Conservation (phyloP, 2,329 filamentous ascomycete species). For the Cladosporium sp. region DNA sequence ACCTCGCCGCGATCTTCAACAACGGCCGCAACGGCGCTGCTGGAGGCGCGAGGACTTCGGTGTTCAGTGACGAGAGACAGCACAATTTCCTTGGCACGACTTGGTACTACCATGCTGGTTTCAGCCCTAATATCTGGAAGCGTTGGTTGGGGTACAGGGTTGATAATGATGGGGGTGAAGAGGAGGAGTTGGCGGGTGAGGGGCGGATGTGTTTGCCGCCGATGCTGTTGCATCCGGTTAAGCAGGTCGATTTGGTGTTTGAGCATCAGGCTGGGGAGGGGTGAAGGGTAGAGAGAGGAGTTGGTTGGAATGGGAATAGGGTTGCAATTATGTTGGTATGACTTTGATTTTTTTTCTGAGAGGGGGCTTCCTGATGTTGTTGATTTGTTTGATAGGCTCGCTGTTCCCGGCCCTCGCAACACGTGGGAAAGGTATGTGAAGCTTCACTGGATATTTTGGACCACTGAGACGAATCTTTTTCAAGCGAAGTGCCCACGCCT, state of each 20-base stretch:
- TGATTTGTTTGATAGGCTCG: not conserved
- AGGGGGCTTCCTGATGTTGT: not conserved
- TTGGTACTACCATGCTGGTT: slow-evolving; percentile 57
- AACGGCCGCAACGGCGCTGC: slow-evolving; percentile 54
- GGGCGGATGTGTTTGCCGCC: slow-evolving; percentile 51
- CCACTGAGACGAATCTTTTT: not conserved
- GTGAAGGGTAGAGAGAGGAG: not conserved
- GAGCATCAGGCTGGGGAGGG: slow-evolving; percentile 33
- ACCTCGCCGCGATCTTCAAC: slow-evolving; percentile 58
- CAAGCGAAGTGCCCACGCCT: not conserved
- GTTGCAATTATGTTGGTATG: not conserved
- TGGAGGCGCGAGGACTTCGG: slow-evolving; percentile 49
- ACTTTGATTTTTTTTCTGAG: not conserved
- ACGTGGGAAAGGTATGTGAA: not conserved
- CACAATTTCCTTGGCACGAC: slow-evolving; percentile 55
- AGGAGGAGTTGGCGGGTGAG: slow-evolving; percentile 45
- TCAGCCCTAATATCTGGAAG: slow-evolving; percentile 56
- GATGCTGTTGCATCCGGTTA: slow-evolving; percentile 51
- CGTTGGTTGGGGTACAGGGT: slow-evolving; percentile 57
- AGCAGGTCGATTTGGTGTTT: slow-evolving; percentile 47
- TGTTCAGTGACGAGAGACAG: slow-evolving; percentile 54
- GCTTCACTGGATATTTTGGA: not conserved
- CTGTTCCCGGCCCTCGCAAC: not conserved
- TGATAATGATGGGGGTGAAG: slow-evolving; percentile 51
- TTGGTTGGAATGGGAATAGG: not conserved